phyloP scores from a whole-genome alignment of 495 filamentous ascomycete genomes.

The Penicillium parvum region DNA sequence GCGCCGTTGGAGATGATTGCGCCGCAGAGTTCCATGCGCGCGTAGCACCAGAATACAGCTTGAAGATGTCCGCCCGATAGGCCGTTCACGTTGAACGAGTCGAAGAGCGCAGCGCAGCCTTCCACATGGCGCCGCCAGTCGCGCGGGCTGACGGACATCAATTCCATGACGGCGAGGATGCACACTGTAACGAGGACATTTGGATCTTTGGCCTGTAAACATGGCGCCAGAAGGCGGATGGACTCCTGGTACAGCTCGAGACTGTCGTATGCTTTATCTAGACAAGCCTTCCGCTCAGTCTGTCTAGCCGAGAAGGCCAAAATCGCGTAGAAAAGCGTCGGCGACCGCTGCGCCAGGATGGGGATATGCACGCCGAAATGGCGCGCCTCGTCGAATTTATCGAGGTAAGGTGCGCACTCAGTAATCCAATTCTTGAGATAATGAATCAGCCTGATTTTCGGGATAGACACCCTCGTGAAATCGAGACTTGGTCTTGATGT shows the following conservation, averaged over 20 bases:
- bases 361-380: conserved; percentile 34
- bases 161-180: conserved; percentile 34
- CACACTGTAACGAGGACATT: conserved; percentile 30
- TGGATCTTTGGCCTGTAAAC: conserved; percentile 28
- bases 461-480: conserved; percentile 24
- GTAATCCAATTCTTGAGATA: conserved; percentile 30
- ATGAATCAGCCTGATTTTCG: conserved; percentile 23
- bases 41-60: conserved; percentile 43
- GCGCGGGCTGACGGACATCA: conserved; percentile 37
- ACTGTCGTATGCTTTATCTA: conserved; percentile 31
- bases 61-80: conserved; percentile 32
- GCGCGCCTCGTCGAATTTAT: conserved; percentile 38
- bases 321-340: conserved; percentile 33
- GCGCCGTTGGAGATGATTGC: conserved; percentile 37
- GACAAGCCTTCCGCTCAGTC: conserved; percentile 29
- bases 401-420: conserved; percentile 32
- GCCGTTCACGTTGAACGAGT: conserved; percentile 31
- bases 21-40: conserved; percentile 41
- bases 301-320: conserved; percentile 35
- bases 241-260: conserved; percentile 36
- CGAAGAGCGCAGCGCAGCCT: conserved; percentile 38
- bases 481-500: conserved; percentile 20
- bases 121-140: conserved; percentile 42
- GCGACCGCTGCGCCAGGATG: conserved; percentile 28
- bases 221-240: conserved; percentile 28